These are phyloP conservation scores for Ziziphus jujuba DNA, from an alignment of 306 rosid genomes.

Conservation along the genomic window DNA sequence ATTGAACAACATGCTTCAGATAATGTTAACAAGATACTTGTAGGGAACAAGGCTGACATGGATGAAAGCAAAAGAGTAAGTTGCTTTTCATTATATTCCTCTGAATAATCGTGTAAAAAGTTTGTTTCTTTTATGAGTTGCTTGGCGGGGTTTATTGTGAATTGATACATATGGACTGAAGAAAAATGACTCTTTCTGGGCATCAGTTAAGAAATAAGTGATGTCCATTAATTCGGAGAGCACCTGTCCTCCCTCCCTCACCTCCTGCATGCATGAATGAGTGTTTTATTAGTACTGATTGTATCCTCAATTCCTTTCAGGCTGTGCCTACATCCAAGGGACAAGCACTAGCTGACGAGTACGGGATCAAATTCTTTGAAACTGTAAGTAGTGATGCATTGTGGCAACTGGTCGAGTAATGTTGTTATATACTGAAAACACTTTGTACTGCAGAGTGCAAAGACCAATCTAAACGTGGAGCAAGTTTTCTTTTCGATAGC, in stretches of 20 bases:
- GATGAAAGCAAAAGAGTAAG: constrained; percentile 93
- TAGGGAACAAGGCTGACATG: constrained; percentile 99
- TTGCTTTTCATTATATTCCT: constrained; percentile 3
- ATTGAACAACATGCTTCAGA: constrained; percentile 98
- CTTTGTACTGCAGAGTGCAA: constrained; percentile 72
- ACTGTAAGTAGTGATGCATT: constrained; percentile 64
- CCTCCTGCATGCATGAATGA: background rate
- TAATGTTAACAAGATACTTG: constrained; percentile 87
- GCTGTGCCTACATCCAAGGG: constrained; percentile 93
- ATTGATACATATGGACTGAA: background rate
- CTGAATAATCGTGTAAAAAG: background rate
- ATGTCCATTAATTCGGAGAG: background rate
- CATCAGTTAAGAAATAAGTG: no score
- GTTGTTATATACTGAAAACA: constrained; percentile 11
- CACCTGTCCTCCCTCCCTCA: background rate
- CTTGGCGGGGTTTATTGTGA: constrained; percentile 13
- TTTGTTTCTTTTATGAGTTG: constrained; percentile 4
- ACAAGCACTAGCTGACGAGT: constrained; percentile 94
- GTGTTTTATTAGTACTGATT: background rate
- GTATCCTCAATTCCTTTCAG: constrained; percentile 33
- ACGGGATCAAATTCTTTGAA: constrained; percentile 93
- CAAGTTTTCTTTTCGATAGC: constrained; percentile 92
- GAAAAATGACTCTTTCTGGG: background rate
- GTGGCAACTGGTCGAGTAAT: constrained; percentile 14
- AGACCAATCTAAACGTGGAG: constrained; percentile 90